Base-by-base conservation (phyloP, 352 stramenopile genomes). In the Phytopythium vexans region DNA sequence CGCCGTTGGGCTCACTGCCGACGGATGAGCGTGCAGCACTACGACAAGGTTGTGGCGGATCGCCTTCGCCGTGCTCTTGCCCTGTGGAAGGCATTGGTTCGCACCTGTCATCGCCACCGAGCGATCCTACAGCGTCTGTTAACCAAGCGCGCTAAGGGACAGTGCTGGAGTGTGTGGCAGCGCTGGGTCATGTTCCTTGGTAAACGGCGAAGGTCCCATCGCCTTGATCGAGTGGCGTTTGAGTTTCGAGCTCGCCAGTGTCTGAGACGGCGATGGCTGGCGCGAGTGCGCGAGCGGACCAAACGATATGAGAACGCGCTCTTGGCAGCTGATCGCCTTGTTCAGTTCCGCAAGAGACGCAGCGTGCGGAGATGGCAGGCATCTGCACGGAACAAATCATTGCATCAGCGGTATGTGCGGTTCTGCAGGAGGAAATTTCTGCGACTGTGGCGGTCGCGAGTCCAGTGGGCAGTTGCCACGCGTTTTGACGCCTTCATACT, bases 371-470 rank as follows among this genome's bases (percentile, higher is more conserved):
- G 16, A 36, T 87, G 78, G 78, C 47, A 39, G n/a, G 31, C 47
- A 1, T 52, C 45, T 21, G 67, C 55, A 46, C 32, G 9, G 6
- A 11, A 35, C 4, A 32, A 39, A 12, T 47, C 27, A 1, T 39
- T 76, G 0, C 49, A 41, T 21, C 48, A 61, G 10, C 54, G 62
- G 1, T 68, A 63, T 39, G 39, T 41, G 4, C 41, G 34, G 1
- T 86, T 86, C 46, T 63, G 77, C 1, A 39, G 73, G 31, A 54
- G 43, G 7, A 84, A 82, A 34, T 60, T 77, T 44, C 21, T 87
- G 16, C 38, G 21, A 5, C 11, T 39, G 32, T 86, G 75, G 78
- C 66, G 59, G 33, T 57, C 27, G 32, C 40, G 54, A 15, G 62
- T 60, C 11, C 66, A 76, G 27, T 9, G 63, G 4, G 52, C 37